Evolutionary conservation across 176 grass and related monocot genomes (phyloP), one percentile per base, ranked within the genome.

Genomic region (Melocanna baccifera): DNA sequence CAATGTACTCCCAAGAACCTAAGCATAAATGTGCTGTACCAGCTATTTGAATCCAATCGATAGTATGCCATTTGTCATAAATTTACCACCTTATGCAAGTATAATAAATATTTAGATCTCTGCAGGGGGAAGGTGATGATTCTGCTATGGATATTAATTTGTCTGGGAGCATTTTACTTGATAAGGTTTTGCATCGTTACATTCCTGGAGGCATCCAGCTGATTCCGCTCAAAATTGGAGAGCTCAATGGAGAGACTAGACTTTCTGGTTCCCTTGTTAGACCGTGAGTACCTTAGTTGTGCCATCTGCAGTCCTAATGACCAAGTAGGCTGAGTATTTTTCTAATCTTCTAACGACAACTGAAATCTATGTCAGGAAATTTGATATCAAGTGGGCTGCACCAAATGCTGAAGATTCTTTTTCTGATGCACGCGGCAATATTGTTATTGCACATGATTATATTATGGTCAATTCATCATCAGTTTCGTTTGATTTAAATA

Each of bases 321-420:
- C 18, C 62, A 43, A 34, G 3, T 46, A 46, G 62, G 77, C 25
- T 39, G 57, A 43, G 18, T 69, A 72, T 55, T 70, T 61, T 79
- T 73, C 9, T 75, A 16, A 43, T 68, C 14, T 62, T 89, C 69
- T 87, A 76, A 76, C 8, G 39, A 41, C 23, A 58, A 67, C 18
- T 32, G 58, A 73, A 72, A 42, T 69, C 16, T 40, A n/a, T 65
- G 75, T 46, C 81, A 98, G 96, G 89, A 98, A 95, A 86, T 95
- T 98, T 75, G 93, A 98, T 89, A 98, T 98, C 83, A 98, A 98
- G 79, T 98, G 96, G 96, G 91, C 91, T 78, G 96, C 96, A 77
- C 93, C 93, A 78, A 94, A 94, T 87, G 96, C 93, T 67, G 96
- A 98, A 91, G 93, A 93, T 77, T 95, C 96, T 66, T 98, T 98